Evolutionary conservation across 345 rosid genomes (phyloP), one percentile per base, ranked within the genome.

Genomic region (Pistacia atlantica): DNA sequence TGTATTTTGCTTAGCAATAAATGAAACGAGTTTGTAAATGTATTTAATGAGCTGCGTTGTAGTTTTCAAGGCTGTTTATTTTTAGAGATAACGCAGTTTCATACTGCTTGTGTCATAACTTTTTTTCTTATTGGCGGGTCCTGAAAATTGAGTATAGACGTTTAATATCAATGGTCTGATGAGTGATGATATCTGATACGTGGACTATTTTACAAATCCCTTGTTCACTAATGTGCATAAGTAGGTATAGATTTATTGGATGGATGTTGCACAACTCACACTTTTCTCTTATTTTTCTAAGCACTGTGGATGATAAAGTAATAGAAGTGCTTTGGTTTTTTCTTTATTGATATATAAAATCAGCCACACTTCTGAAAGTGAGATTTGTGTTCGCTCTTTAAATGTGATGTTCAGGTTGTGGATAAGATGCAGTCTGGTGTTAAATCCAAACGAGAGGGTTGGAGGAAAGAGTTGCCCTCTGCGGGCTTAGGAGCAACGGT

Each of bases 391-490:
- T 60, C 60, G 52, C 17, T 51, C 18, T 69, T 67, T 25, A 8
- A 25, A 48, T 59, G 49, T 69, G 54, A 14, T 81, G 70, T 73
- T 71, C 82, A 96, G 98, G 98, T 91, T 80, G 97, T 96, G 76
- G 99, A 96, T 79, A 76, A 96, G 83, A 60, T 93, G 81, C 98
- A 96, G 79, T 91, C 97, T 77, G 97, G 98, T 58, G 73, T 77
- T 65, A 88, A 87, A 87, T 89, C 96, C 54, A 88, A 87, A 79
- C 87, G 92, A 80, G 90, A 87, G 76, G 71, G 85, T 16, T 86
- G 95, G 90, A 69, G 85, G 70, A 81, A 84, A 49, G 91, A 80
- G 84, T 79, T 96, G 83, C 99, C 98, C 28, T 68, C 35, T 18
- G 84, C 77, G 67, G 97, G 98, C 59, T 72, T 92, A 78, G 98